These are phyloP conservation scores for Ogataea naganishii DNA, from an alignment of 805 yeast species.

Conservation along the genomic window DNA sequence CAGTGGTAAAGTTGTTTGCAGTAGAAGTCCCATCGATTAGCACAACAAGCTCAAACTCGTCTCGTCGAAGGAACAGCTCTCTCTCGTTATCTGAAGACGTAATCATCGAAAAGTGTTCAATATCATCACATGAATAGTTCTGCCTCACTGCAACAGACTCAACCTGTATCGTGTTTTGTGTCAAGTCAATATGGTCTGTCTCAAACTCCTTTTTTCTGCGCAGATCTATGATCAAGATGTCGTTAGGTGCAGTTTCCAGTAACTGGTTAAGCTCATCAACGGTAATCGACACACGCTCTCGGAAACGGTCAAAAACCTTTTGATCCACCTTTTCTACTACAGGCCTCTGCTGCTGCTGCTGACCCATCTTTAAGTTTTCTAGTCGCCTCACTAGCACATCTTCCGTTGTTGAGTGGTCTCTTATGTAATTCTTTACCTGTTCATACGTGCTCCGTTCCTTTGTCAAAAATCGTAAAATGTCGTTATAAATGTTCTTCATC, in stretches of 20 bases:
- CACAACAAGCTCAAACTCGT: conserved; percentile 53
- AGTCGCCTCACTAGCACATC: background rate
- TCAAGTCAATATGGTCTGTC: conserved; percentile 48
- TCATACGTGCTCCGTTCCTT: conserved; percentile 11
- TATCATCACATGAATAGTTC: conserved; percentile 49
- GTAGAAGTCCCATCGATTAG: conserved; percentile 45
- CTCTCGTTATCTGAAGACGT: conserved; percentile 51
- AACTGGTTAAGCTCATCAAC: conserved; percentile 18
- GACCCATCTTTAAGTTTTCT: conserved; percentile 10
- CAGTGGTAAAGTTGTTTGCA: conserved; percentile 8
- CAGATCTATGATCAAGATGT: conserved; percentile 61
- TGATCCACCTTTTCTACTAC: background rate
- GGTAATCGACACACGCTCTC: conserved; percentile 6
- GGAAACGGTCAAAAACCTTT: conserved; percentile 5
- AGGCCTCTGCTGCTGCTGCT: background rate
- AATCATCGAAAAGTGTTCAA: conserved; percentile 53
- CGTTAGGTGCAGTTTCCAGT: conserved; percentile 19
- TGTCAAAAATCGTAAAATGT: conserved; percentile 10
- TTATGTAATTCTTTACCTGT: conserved; percentile 6
- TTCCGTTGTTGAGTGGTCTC: too few relatives aligned
- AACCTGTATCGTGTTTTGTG: conserved; percentile 55
- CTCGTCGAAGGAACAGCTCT: conserved; percentile 41
- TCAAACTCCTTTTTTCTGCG: conserved; percentile 55
- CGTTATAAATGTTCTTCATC: conserved; percentile 11
- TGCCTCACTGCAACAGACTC: conserved; percentile 59